Base-by-base conservation (phyloP, 352 stramenopile species). In the Globisporangium perplexum region DNA sequence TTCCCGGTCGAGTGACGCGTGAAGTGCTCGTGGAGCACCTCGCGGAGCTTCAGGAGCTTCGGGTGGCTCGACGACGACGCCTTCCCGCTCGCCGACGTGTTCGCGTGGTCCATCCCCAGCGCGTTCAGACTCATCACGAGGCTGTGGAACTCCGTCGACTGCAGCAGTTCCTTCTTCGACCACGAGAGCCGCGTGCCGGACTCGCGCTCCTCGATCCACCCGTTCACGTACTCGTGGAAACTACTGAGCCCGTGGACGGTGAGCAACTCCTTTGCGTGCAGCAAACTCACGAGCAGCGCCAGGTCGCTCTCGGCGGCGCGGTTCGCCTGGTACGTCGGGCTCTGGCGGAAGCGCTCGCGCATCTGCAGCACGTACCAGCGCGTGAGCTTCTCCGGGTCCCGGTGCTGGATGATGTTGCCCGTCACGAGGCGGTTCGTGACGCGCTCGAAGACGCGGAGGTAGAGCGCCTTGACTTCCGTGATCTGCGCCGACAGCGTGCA, bases 21-120 rank as follows among this genome's bases (percentile, higher is more conserved):
- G 52, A 96, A 93, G 46, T 96, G 83, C 38, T 97, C 84, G n/a
- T 89, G 65, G 11, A 96, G 63, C 20, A 95, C 79, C 42, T 96
- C 69, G 17, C 84, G 87, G 47, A 98, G 83, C 69, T 99, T 98
- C 14, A 90, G 64, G 1, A 93, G 57, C 57, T 95, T 95, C 0
- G 85, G 83, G 31, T 95, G 83, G 26, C 76, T 89, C 8, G 55
- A 62, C 10, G 53, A 47, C 35, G 53, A 47, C 35, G 36, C 44
- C 18, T 46, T 35, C 12, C 30, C 24, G 36, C 38, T 53, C 4
- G 62, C 7, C 18, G 41, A 12, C n/a, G 7, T 62, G 4, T 28
- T 54, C 6, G 52, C 57, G 28, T 46, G 68, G 6, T 22, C 45
- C 12, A 49, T 62, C 20, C 68, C 59, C 0, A 69, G 58, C 1